A percentile compares a stretch with the other conserved stretches of the same genome.
These are phyloP conservation scores for Trematosphaeria pertusa DNA, from an alignment of 2,329 filamentous ascomycete species.

Conservation along the genomic window DNA sequence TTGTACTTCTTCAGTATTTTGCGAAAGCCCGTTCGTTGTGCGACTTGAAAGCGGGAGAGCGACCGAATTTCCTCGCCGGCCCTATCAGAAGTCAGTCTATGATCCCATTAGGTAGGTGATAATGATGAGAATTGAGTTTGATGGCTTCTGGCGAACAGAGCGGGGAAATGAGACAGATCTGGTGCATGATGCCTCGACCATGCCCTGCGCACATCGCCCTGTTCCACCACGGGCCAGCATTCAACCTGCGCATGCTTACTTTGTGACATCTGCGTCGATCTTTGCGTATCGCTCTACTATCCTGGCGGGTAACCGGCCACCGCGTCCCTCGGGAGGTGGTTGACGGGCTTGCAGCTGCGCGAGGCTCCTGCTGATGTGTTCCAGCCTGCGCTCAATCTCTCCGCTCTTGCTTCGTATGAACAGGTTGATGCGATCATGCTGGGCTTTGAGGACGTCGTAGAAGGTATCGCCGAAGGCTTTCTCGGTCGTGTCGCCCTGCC, in stretches of 20 bases:
- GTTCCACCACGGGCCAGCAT: no score
- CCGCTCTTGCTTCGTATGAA: conserved; percentile 83
- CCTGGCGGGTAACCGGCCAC: conserved; percentile 48
- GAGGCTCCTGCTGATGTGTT: conserved; percentile 50
- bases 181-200: no score
- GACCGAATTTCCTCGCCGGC: conserved; percentile 76
- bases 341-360: conserved; percentile 37
- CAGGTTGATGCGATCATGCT: conserved; percentile 78
- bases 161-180: no score
- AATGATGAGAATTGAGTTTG: no score
- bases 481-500: conserved; percentile 64
- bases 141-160: no score
- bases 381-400: conserved; percentile 73
- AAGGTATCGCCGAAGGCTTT: conserved; percentile 74
- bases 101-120: no score
- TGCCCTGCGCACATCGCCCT: no score
- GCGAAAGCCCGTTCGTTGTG: conserved; percentile 77
- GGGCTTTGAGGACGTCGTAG: conserved; percentile 71
- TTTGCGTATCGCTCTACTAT: conserved; percentile 59
- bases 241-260: conserved; percentile 45
- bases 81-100: conserved; percentile 40
- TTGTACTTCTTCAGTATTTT: conserved; percentile 88
- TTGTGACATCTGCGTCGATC: conserved; percentile 58
- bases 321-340: conserved; percentile 11
- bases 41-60: conserved; percentile 74